Evolutionary conservation across 345 rosid genomes (phyloP), one percentile per base, ranked within the genome.

Genomic region (Xanthoceras sorbifolium): DNA sequence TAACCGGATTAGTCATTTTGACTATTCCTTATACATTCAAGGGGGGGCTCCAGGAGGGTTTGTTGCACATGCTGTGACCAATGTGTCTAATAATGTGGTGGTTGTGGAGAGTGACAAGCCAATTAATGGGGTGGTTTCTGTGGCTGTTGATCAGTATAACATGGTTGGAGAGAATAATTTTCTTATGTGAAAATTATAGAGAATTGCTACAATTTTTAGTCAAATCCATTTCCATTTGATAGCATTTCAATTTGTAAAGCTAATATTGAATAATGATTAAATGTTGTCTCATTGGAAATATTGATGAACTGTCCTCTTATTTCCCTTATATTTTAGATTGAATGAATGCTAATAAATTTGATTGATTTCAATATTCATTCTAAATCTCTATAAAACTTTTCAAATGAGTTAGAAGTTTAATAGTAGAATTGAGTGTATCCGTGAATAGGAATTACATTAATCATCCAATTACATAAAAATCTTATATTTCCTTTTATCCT

Each of bases 131-230:
- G 81, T 87, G 6, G 89, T 86, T 77, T 88, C 90, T 66, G 84
- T 92, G 14, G 76, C 68, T 5, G 95, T 88, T 48, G 90, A 90
- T 78, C 93, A 92, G 85, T 85, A 72, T 48, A 88, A 78, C 25
- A 65, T 64, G 67, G 59, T 55, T 7, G 81, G 72, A 67, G 86
- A 84, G 50, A 74, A 32, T 69, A 60, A 42, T 52, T 25, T 57
- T 76, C 5, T 79, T 40, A 59, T 73, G 78, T 28, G 64, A 67
- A 66, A 18, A 64, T 9, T 32, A 64, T 18, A 26, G 3, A 4
- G 0, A 15, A 9, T 72, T 44, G 65, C 20, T n/a, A 44, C 32
- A 34, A 20, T 38, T 38, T 38, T 38, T 38, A 7, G 42, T 38
- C 42, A 38, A 38, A 8, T 38, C 9, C 9, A 38, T 8, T 38